A percentile compares a stretch with the other conserved stretches of the same genome.
phyloP scores from a whole-genome alignment of 2,329 filamentous ascomycete genomes.

The Arthrobotrys conoides region DNA sequence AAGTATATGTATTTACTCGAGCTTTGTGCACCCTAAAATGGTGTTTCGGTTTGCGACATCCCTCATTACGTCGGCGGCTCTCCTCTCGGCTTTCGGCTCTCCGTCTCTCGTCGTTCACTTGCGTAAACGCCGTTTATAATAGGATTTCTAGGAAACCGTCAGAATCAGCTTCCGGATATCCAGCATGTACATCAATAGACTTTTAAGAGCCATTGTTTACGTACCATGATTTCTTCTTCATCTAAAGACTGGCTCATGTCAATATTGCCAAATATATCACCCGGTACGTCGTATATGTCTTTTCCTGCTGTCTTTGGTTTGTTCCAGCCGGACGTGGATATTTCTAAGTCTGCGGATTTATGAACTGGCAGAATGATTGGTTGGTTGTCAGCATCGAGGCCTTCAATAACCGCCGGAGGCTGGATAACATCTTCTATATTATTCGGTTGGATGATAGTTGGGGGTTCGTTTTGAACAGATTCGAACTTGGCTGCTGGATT shows the following conservation, averaged over 20 bases:
- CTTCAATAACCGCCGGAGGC: not conserved
- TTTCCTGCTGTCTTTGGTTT: not conserved
- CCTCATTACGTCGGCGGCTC: constrained; percentile 26
- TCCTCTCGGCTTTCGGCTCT: constrained; percentile 23
- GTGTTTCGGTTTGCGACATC: constrained; percentile 4
- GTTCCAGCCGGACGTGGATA: not conserved
- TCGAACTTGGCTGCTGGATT: not conserved
- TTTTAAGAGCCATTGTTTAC: not conserved
- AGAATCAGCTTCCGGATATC: not conserved
- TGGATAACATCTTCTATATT: not conserved
- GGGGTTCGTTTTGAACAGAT: not conserved
- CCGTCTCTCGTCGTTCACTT: constrained; percentile 30
- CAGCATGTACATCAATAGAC: not conserved
- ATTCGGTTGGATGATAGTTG: not conserved
- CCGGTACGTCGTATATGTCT: not conserved
- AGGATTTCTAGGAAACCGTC: constrained; percentile 31
- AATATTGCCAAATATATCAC: too few species aligned
- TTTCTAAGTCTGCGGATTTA: not conserved
- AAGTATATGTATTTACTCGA: not conserved
- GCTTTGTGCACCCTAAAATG: not conserved
- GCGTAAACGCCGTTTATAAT: constrained; percentile 32
- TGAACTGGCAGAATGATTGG: not conserved
- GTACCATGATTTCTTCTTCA: not conserved
- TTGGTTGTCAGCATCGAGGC: too few species aligned
- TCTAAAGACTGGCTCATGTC: constrained; percentile 4